These are phyloP conservation scores for Zygosaccharomyces sapae DNA, from an alignment of 1,139 yeast genomes.

Conservation along the genomic window DNA sequence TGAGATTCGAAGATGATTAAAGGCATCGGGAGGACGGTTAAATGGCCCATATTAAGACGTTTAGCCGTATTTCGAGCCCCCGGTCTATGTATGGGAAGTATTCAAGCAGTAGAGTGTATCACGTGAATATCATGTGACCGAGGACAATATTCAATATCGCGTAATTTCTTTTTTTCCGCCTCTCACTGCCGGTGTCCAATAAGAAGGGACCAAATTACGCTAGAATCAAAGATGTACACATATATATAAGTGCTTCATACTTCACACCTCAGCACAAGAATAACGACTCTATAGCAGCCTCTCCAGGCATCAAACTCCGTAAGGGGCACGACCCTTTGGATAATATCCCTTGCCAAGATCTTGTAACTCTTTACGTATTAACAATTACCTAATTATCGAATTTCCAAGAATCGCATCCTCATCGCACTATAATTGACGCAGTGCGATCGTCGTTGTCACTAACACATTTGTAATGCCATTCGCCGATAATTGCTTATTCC, in stretches of 20 bases:
- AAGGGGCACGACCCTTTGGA: not conserved
- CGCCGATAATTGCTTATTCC: not conserved
- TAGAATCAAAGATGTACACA: no score
- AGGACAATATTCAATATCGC: no score
- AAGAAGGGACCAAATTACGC: no score
- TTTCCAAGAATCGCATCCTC: slow-evolving; percentile 2
- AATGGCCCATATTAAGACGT: no score
- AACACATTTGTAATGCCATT: not conserved
- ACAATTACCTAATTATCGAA: not conserved
- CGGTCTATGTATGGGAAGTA: no score
- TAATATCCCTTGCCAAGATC: not conserved
- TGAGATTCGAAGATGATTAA: not conserved
- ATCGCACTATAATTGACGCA: slow-evolving; percentile 5
- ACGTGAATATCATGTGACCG: not conserved
- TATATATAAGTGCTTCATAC: no score
- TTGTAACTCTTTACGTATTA: not conserved
- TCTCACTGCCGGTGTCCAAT: no score
- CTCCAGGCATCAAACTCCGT: no score
- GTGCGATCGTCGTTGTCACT: not conserved
- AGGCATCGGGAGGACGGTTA: not conserved
- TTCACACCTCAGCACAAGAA: no score
- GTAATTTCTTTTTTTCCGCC: no score
- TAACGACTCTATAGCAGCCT: no score
- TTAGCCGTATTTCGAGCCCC: no score
- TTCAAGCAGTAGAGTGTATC: not conserved